Evolutionary conservation across 306 rosid species (phyloP).

Genomic region (Quercus variabilis): DNA sequence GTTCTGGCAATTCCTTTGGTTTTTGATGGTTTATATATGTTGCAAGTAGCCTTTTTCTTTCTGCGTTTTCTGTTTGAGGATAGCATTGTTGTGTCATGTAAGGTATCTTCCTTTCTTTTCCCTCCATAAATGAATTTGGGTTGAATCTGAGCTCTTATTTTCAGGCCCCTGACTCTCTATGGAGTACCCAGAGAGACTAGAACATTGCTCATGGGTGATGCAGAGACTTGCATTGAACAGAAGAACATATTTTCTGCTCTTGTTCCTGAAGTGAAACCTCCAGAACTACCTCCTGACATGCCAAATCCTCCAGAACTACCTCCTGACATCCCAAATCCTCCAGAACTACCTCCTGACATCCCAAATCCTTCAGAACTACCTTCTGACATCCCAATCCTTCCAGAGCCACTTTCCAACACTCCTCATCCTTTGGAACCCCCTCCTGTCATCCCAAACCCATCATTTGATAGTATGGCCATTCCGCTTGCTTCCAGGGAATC

Average conservation of each 20-base stretch:
- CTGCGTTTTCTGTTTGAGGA: background rate
- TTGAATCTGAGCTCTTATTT: conserved; percentile 23
- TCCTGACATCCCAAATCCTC: conserved; percentile 34
- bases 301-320: conserved; percentile 40
- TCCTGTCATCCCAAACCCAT: conserved; percentile 9
- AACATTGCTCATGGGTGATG: conserved; percentile 59
- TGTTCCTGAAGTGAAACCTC: conserved; percentile 60
- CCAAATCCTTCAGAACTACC: conserved; percentile 34
- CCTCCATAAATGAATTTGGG: background rate
- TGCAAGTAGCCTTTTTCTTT: background rate
- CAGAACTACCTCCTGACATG: conserved; percentile 46
- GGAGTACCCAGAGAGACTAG: conserved; percentile 87
- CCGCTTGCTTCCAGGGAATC: conserved; percentile 47
- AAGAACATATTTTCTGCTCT: conserved; percentile 56
- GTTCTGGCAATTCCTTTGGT: conserved; percentile 7
- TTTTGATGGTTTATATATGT: background rate
- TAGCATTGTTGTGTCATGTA: background rate
- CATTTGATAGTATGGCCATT: background rate
- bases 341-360: conserved; percentile 27
- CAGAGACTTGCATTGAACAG: conserved; percentile 64
- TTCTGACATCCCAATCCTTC: conserved; percentile 35
- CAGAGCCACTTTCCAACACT: conserved; percentile 29
- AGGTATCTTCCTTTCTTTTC: background rate
- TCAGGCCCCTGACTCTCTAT: conserved; percentile 79
- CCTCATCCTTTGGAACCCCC: conserved; percentile 36